Evolutionary conservation across 2,329 filamentous ascomycete genomes (phyloP).

Genomic region (Chaetoscypha palmicola): DNA sequence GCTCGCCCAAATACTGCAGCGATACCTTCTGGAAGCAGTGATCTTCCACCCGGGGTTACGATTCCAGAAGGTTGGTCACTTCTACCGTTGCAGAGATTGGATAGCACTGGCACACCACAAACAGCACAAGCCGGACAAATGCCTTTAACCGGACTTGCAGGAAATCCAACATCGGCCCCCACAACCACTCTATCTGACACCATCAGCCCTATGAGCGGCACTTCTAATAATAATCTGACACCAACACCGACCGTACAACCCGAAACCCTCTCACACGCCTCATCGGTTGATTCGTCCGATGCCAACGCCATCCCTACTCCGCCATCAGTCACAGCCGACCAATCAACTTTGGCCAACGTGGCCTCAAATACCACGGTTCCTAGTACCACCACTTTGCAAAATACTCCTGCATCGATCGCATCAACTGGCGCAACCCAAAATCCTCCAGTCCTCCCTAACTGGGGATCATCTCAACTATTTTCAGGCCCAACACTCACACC

Average conservation of each 20-base stretch:
- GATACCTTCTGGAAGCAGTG: constrained; percentile 53
- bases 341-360: constrained; percentile 14
- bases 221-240: constrained; percentile 26
- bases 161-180: constrained; percentile 19
- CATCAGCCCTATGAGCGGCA: constrained; percentile 20
- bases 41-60: constrained; percentile 56
- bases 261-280: constrained; percentile 21
- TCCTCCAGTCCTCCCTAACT: constrained; percentile 19
- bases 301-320: constrained; percentile 22
- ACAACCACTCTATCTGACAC: constrained; percentile 20
- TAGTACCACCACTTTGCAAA: constrained; percentile 14
- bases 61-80: constrained; percentile 60
- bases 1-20: constrained; percentile 39
- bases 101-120: constrained; percentile 15
- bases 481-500: constrained; percentile 8
- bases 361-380: constrained; percentile 13
- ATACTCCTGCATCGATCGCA: constrained; percentile 12
- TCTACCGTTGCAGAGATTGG: constrained; percentile 49
- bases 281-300: constrained; percentile 23
- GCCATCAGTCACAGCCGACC: constrained; percentile 20
- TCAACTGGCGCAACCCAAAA: constrained; percentile 10
- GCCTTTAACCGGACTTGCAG: constrained; percentile 16
- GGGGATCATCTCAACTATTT: constrained; percentile 26
- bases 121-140: constrained; percentile 9
- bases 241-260: constrained; percentile 19